These are phyloP conservation scores for Kodamaea suecica DNA, from an alignment of 1,139 yeast genomes.

Conservation along the genomic window DNA sequence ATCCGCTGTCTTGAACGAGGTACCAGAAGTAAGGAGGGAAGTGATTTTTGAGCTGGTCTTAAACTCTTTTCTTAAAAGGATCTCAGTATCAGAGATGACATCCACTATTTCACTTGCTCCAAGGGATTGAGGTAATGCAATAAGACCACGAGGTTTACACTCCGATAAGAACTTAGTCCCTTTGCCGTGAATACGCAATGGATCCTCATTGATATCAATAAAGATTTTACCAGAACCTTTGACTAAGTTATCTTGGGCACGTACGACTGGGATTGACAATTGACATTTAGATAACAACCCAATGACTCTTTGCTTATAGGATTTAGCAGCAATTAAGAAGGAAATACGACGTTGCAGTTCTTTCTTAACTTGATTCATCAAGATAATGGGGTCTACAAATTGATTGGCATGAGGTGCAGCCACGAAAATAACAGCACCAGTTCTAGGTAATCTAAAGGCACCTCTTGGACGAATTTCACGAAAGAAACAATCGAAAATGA, in stretches of 20 bases:
- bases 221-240: constrained; percentile 60
- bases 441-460: constrained; percentile 77
- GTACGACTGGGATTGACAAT: constrained; percentile 80
- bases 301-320: constrained; percentile 63
- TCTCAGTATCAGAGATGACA: constrained; percentile 70
- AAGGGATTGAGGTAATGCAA: constrained; percentile 75
- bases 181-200: constrained; percentile 55
- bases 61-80: constrained; percentile 71
- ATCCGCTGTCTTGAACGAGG: constrained; percentile 69
- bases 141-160: constrained; percentile 62
- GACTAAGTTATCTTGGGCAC: constrained; percentile 82
- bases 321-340: constrained; percentile 82
- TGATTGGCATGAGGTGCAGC: constrained; percentile 99
- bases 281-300: constrained; percentile 76
- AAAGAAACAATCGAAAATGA: constrained; percentile 61
- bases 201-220: constrained; percentile 44
- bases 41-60: constrained; percentile 46
- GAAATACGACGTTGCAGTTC: constrained; percentile 75
- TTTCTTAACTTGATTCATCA: constrained; percentile 76
- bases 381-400: constrained; percentile 85
- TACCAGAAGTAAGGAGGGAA: constrained; percentile 47
- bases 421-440: constrained; percentile 88
- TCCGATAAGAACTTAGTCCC: constrained; percentile 68
- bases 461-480: constrained; percentile 90
- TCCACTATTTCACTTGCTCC: constrained; percentile 75